Evolutionary conservation across 768 basidiomycete genomes (phyloP).

Genomic region (Russula lepida): DNA sequence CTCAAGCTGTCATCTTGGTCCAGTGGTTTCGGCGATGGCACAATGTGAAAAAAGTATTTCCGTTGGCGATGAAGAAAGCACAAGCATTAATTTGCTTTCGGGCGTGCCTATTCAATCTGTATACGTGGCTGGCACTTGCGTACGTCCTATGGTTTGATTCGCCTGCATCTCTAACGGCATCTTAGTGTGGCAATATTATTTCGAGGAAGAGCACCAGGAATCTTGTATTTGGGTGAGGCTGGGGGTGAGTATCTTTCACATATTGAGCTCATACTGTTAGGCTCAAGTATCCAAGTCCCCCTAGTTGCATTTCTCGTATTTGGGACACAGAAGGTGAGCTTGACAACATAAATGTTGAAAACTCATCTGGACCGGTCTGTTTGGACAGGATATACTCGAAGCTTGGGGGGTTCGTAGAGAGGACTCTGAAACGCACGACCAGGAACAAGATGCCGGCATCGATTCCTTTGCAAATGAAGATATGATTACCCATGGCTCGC

Average conservation of each 20-base stretch:
- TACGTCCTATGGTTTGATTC: neutral
- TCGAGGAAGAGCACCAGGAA: slow-evolving; percentile 10
- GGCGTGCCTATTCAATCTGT: slow-evolving; percentile 20
- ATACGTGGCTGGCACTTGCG: slow-evolving; percentile 11
- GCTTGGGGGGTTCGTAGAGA: slow-evolving; percentile 22
- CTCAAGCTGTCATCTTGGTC: slow-evolving; percentile 36
- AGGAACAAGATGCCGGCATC: neutral
- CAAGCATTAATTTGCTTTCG: slow-evolving; percentile 35
- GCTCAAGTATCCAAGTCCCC: slow-evolving; percentile 36
- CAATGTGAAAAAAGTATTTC: slow-evolving; percentile 33
- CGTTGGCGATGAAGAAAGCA: slow-evolving; percentile 31
- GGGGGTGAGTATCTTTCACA: slow-evolving; percentile 31
- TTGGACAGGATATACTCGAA: slow-evolving; percentile 32
- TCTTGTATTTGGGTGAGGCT: slow-evolving; percentile 44
- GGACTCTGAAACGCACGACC: neutral
- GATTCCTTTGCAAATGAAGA: neutral
- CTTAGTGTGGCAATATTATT: neutral
- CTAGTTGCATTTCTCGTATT: slow-evolving; percentile 41
- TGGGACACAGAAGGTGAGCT: slow-evolving; percentile 39
- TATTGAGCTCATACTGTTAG: slow-evolving; percentile 3
- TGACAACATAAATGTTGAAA: neutral
- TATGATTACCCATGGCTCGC: neutral
- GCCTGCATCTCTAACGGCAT: neutral
- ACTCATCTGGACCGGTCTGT: neutral
- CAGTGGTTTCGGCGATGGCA: slow-evolving; percentile 36